Base-by-base conservation (phyloP, 2,329 filamentous ascomycete species). In the Westerdykella sp. region DNA sequence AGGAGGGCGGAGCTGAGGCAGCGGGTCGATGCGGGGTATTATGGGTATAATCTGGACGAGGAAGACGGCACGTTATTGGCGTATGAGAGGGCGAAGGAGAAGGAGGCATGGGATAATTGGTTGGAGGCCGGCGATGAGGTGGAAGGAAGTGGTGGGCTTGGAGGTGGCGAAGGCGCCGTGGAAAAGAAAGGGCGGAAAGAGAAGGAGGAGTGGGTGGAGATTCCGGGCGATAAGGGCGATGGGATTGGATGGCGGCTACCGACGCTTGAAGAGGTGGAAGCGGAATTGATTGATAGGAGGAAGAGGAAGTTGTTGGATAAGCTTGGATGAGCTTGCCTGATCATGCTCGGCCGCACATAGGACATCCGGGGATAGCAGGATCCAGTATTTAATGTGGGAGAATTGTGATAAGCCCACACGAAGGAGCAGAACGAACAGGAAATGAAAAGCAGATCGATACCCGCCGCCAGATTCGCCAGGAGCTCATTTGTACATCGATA, bases 11-110 rank as follows among this genome's bases (percentile, higher is more conserved):
- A 88, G 56, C 63, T 89, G 55, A 71, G 83, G 47, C 82, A 79
- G 69, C 79, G 83, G 55, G 90, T 98, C 7, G 88, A 98, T 69
- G 93, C 93, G 11, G 85, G 83, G 25, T 98, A 98, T 68, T 98
- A 96, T 66, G 93, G 93, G 34, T 98, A 95, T 67, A 90, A 89
- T 48, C 77, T 90, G 6, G 87, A 90, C 55, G 90, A 97, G 67
- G 93, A 97, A 67, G 88, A 95, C 65, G 87, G 84, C 0, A 80
- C 77, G 37, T 64, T 97, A 60, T 65, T 96, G 50, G 79, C 74
- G 40, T 95, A 94, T 64, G 93, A 98, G 73, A 77, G 73, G 37
- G 74, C 80, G 59, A 93, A 89, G 71, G 93, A 97, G 74, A 78
- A 81, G 52, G 85, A 94, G 64, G 88, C 89, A 0, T 75, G 80